These are phyloP conservation scores for Haplosporangium gracile DNA, from an alignment of 192 early-diverging fungal species.

Conservation along the genomic window DNA sequence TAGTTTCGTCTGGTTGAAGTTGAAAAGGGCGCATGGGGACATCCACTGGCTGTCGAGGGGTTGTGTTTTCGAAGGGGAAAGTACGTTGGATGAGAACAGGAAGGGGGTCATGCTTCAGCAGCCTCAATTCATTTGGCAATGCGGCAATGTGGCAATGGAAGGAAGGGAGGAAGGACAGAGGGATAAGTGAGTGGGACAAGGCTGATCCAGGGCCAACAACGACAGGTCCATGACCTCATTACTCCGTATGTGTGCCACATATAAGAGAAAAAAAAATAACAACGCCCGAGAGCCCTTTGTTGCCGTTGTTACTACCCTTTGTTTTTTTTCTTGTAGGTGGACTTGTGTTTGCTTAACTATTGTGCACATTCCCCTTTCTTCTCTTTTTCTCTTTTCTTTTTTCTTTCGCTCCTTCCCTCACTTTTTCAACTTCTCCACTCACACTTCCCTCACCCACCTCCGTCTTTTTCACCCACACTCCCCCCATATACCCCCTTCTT, in stretches of 20 bases:
- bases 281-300: neutral
- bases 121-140: neutral
- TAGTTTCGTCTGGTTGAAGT: neutral
- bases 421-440: neutral
- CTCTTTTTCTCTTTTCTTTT: neutral
- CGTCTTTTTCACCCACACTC: neutral
- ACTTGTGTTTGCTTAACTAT: neutral
- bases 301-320: neutral
- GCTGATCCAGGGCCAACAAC: neutral
- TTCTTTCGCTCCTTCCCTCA: neutral
- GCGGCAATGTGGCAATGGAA: neutral
- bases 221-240: neutral
- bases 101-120: neutral
- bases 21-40: neutral
- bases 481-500: neutral
- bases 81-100: neutral
- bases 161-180: neutral
- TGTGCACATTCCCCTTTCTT: neutral
- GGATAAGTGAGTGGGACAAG: neutral
- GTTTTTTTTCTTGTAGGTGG: neutral
- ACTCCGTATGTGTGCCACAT: neutral
- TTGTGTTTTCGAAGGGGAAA: neutral
- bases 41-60: neutral
- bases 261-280: too few species aligned
- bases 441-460: neutral